phyloP scores from a whole-genome alignment of 805 yeast genomes.

The Nakazawaea wickerhamii region DNA sequence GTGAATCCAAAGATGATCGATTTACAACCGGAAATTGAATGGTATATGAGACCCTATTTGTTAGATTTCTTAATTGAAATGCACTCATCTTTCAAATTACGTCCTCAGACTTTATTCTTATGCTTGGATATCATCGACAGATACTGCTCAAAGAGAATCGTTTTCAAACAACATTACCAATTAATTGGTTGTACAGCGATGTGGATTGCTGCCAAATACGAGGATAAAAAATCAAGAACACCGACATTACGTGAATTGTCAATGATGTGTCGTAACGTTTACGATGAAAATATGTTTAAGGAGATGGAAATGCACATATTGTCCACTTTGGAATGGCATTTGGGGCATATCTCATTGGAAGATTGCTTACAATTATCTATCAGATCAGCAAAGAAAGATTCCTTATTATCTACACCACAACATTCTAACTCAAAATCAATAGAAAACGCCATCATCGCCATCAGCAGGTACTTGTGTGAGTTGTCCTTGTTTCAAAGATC shows the following conservation, averaged over 20 bases:
- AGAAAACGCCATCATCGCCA: slow-evolving; percentile 47
- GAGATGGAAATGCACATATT: slow-evolving; percentile 43
- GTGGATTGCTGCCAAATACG: slow-evolving; percentile 87
- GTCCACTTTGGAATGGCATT: slow-evolving; percentile 33
- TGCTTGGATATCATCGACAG: slow-evolving; percentile 80
- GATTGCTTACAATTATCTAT: slow-evolving; percentile 41
- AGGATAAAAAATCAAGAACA: slow-evolving; percentile 53
- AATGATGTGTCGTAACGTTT: slow-evolving; percentile 53
- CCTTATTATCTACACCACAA: slow-evolving; percentile 7
- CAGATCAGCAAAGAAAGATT: slow-evolving; percentile 22
- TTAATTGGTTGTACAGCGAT: slow-evolving; percentile 86
- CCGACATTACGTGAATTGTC: slow-evolving; percentile 51
- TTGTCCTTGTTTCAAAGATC: slow-evolving; percentile 43
- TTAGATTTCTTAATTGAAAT: slow-evolving; percentile 75
- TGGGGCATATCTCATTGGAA: slow-evolving; percentile 45
- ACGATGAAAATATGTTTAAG: slow-evolving; percentile 41
- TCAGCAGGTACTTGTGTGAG: slow-evolving; percentile 51
- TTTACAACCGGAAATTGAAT: slow-evolving; percentile 83
- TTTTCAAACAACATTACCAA: slow-evolving; percentile 81
- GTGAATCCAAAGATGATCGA: slow-evolving; percentile 55
- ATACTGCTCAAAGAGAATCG: slow-evolving; percentile 83
- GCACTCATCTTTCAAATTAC: slow-evolving; percentile 55
- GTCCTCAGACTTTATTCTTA: slow-evolving; percentile 61
- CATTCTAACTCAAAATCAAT: slow-evolving; percentile 17
- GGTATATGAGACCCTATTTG: slow-evolving; percentile 65